These are phyloP conservation scores for Aspergillus floridensis DNA, from an alignment of 2,329 filamentous ascomycete species.

Conservation along the genomic window DNA sequence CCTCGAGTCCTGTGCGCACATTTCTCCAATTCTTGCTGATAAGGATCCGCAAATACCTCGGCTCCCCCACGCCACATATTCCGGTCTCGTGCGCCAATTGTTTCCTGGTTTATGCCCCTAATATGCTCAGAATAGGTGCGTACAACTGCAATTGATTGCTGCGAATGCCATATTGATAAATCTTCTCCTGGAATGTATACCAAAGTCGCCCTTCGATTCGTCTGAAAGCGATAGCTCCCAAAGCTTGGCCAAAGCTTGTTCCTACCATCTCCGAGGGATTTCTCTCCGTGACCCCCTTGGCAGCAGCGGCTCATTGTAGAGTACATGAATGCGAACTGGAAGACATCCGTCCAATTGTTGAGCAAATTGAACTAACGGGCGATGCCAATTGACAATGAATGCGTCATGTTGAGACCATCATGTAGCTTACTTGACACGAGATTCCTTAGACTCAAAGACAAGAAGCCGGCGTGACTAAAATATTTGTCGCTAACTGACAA, in stretches of 20 bases:
- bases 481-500: neutral
- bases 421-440: too few species aligned
- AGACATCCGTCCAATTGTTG: too few species aligned
- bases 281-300: neutral
- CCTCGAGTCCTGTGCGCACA: neutral
- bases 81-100: too few species aligned
- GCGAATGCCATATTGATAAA: neutral
- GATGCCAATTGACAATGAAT: too few species aligned
- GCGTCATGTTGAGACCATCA: too few species aligned
- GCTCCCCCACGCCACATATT: neutral
- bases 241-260: constrained; percentile 4
- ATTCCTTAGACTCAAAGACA: neutral
- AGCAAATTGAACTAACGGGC: too few species aligned
- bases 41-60: neutral
- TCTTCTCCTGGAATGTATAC: neutral
- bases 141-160: neutral
- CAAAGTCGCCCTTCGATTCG: neutral
- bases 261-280: neutral
- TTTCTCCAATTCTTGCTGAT: neutral
- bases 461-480: neutral
- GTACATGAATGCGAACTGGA: too few species aligned
- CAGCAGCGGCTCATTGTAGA: neutral
- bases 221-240: neutral
- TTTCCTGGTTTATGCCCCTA: too few species aligned
- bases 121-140: too few species aligned